A percentile compares a stretch with the other conserved stretches of the same genome.
These are phyloP conservation scores for Carpinus viminea DNA, from an alignment of 306 rosid genomes.

Conservation along the genomic window DNA sequence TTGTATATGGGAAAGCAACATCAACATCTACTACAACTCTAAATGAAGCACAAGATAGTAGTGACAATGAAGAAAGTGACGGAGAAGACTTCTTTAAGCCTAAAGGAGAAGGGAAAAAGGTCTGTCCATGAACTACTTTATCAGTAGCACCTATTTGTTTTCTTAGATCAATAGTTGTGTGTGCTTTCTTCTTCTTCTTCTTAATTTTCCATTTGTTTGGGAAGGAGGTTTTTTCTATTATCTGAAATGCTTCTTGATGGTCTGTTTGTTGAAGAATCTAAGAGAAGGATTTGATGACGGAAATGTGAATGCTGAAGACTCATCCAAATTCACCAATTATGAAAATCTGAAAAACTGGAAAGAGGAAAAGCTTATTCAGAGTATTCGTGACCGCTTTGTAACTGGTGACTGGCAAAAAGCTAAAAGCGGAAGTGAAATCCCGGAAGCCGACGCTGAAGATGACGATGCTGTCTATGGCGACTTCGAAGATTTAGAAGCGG, in stretches of 20 bases:
- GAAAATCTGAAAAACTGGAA: slow-evolving; percentile 46
- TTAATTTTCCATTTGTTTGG: not conserved
- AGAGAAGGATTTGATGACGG: slow-evolving; percentile 47
- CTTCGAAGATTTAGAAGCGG: slow-evolving; percentile 93
- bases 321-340: slow-evolving; percentile 60
- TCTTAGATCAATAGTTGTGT: not conserved
- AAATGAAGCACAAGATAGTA: slow-evolving; percentile 45
- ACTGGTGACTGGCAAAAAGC: slow-evolving; percentile 92
- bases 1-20: slow-evolving; percentile 75
- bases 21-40: slow-evolving; percentile 25
- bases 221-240: not conserved
- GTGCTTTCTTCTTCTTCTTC: not conserved
- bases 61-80: slow-evolving; percentile 62
- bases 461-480: slow-evolving; percentile 63
- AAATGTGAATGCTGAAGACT: slow-evolving; percentile 64
- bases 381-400: slow-evolving; percentile 76
- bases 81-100: slow-evolving; percentile 78
- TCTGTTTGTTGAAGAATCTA: slow-evolving; percentile 37
- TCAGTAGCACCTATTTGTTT: not conserved
- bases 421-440: slow-evolving; percentile 55
- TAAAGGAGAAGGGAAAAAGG: slow-evolving; percentile 74
- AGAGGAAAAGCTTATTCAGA: slow-evolving; percentile 44
- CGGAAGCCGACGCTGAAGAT: slow-evolving; percentile 41
- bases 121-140: slow-evolving; percentile 36
- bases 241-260: not conserved